Conservation (phyloP, 1,139 yeast genomes). For the Taiozyma sp. region DNA sequence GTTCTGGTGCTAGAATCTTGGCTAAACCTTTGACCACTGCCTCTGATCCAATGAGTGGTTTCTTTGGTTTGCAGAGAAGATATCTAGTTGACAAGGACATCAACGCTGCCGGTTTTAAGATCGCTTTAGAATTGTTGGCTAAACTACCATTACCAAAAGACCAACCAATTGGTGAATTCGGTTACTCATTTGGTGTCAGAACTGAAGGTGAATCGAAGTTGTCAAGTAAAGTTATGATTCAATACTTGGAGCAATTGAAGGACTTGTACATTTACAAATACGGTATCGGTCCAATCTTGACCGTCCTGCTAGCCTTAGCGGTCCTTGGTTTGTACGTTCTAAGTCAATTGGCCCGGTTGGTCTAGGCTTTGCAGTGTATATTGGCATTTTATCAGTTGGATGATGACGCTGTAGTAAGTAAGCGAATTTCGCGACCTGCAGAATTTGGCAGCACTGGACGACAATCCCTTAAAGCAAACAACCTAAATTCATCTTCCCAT, state of each 20-base stretch:
- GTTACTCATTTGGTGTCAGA: slow-evolving; percentile 45
- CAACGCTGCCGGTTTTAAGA: slow-evolving; percentile 41
- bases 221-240: slow-evolving; percentile 41
- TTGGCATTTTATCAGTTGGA: not conserved
- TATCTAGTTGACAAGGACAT: slow-evolving; percentile 33
- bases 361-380: not conserved
- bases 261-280: slow-evolving; percentile 39
- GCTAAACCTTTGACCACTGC: slow-evolving; percentile 42
- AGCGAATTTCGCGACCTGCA: not conserved
- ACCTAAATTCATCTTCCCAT: not conserved
- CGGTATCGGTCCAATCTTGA: slow-evolving; percentile 32
- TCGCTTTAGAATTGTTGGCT: slow-evolving; percentile 40
- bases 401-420: not conserved
- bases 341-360: not conserved
- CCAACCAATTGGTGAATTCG: slow-evolving; percentile 37
- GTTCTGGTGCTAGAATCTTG: slow-evolving; percentile 39
- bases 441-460: not conserved
- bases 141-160: slow-evolving; percentile 35
- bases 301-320: slow-evolving; percentile 25
- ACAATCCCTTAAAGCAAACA: not conserved
- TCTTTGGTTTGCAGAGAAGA: slow-evolving; percentile 40
- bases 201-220: slow-evolving; percentile 44
- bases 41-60: slow-evolving; percentile 45
- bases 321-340: slow-evolving; percentile 11
- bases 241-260: slow-evolving; percentile 37